Conservation (phyloP, 2,329 filamentous ascomycete genomes). For the Aspergillus flavus region DNA sequence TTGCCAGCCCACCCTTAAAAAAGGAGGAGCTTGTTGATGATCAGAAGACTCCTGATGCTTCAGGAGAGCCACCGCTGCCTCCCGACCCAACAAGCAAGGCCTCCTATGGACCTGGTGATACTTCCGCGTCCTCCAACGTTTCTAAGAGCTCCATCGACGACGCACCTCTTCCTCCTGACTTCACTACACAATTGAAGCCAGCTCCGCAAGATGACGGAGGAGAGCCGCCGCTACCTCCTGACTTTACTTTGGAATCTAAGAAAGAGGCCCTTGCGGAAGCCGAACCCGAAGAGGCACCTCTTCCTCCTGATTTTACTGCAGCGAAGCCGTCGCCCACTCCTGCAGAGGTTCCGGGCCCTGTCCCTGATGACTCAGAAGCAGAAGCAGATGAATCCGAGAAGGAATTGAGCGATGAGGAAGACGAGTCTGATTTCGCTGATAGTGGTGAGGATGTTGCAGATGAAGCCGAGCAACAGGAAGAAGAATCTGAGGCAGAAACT, state of each 20-base stretch:
- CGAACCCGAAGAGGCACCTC: slow-evolving; percentile 22
- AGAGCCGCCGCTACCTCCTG: slow-evolving; percentile 31
- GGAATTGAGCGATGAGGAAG: slow-evolving; percentile 20
- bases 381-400: slow-evolving; percentile 37
- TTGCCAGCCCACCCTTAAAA: slow-evolving; percentile 35
- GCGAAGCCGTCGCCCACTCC: slow-evolving; percentile 22
- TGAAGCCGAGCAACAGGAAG: slow-evolving; percentile 20
- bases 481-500: slow-evolving; percentile 32
- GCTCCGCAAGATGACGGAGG: slow-evolving; percentile 15
- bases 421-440: slow-evolving; percentile 43
- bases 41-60: slow-evolving; percentile 33
- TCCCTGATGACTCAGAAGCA: slow-evolving; percentile 41
- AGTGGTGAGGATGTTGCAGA: slow-evolving; percentile 14
- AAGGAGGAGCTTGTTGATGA: slow-evolving; percentile 34
- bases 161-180: slow-evolving; percentile 40
- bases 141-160: slow-evolving; percentile 46
- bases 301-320: slow-evolving; percentile 31
- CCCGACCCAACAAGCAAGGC: slow-evolving; percentile 52
- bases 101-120: slow-evolving; percentile 50
- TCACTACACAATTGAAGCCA: slow-evolving; percentile 24
- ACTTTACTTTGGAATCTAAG: slow-evolving; percentile 20
- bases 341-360: slow-evolving; percentile 28
- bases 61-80: slow-evolving; percentile 42
- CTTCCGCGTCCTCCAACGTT: slow-evolving; percentile 49
- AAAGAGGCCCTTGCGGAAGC: slow-evolving; percentile 3